These are phyloP conservation scores for Floccularia luteovirens DNA, from an alignment of 768 basidiomycete species.

Conservation along the genomic window DNA sequence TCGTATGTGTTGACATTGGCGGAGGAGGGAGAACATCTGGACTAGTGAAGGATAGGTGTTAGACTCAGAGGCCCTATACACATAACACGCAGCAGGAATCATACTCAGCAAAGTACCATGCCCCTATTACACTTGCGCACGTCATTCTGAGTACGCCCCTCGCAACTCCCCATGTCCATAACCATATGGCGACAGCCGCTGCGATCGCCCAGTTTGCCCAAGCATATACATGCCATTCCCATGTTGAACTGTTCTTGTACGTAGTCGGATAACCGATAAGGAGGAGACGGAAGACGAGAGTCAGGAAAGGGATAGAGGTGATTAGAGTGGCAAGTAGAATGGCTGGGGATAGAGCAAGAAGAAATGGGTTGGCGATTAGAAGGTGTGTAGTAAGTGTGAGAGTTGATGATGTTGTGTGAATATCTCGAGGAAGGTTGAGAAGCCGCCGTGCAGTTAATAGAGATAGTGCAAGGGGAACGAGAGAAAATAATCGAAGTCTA, in stretches of 20 bases:
- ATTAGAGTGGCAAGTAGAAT: slow-evolving; percentile 64
- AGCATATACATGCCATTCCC: slow-evolving; percentile 32
- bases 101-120: slow-evolving; percentile 78
- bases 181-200: slow-evolving; percentile 53
- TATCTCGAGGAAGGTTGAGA: slow-evolving; percentile 59
- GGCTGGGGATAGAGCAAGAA: slow-evolving; percentile 67
- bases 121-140: slow-evolving; percentile 77
- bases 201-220: slow-evolving; percentile 36
- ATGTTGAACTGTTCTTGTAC: slow-evolving; percentile 12
- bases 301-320: slow-evolving; percentile 71
- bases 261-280: slow-evolving; percentile 49
- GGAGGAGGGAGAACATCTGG: slow-evolving; percentile 30
- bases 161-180: slow-evolving; percentile 76
- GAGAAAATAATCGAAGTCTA: slow-evolving; percentile 70
- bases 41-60: slow-evolving; percentile 10
- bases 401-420: slow-evolving; percentile 57
- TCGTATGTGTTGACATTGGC: slow-evolving; percentile 59
- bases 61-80: not conserved
- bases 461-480: slow-evolving; percentile 66
- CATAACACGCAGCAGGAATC: slow-evolving; percentile 11
- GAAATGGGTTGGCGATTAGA: slow-evolving; percentile 64
- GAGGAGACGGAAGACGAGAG: slow-evolving; percentile 70
- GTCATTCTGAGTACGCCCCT: slow-evolving; percentile 72
- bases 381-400: slow-evolving; percentile 59
- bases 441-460: slow-evolving; percentile 67